Base-by-base conservation (phyloP, 2,329 filamentous ascomycete species). In the Penicillium sp. region DNA sequence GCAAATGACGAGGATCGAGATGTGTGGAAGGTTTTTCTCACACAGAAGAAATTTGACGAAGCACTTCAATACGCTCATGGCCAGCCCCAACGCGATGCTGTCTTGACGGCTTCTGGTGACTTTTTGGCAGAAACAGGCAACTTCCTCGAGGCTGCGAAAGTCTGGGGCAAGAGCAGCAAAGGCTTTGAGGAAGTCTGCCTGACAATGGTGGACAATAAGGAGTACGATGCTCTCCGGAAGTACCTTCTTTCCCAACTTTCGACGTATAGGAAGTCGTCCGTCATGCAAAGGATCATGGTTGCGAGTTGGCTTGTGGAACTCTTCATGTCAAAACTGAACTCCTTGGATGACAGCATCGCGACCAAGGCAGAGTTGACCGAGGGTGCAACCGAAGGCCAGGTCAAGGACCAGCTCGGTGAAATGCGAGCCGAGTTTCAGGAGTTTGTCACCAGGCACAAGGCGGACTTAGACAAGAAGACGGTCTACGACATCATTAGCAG, bases 241-340 rank as follows among this genome's bases (percentile, higher is more conserved):
- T 99, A 99, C 70, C 82, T 99, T 4, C 76, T 94, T 22, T 90
- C 92, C 0, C 97, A 96, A 76, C 81, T 99, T 35, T 83, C 85
- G 7, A 89, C 86, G 0, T 88, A 92, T 71, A 96, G 92, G 74
- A 96, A 93, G 75, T 85, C 88, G 1, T 87, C 88, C 1, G 81
- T 88, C 33, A 99, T 99, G 93, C 95, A 99, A 76, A 84, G 94
- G 59, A 89, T 91, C 64, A 96, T 99, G 92, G 88, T 98, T 65
- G 91, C 94, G 2, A 93, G 89, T 65, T 99, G 95, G 95, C 84
- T 99, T 44, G 83, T 97, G 10, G 95, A 99, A 75, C 84, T 98
- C 2, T 99, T 94, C 76, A 99, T 99, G 92, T 91, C 92, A 5
- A 97, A 96, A 76, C 83, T 99, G 43, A 97, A 99, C 73, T 89